Evolutionary conservation across 2,329 filamentous ascomycete genomes (phyloP).

Genomic region (Calonectria naviculata): DNA sequence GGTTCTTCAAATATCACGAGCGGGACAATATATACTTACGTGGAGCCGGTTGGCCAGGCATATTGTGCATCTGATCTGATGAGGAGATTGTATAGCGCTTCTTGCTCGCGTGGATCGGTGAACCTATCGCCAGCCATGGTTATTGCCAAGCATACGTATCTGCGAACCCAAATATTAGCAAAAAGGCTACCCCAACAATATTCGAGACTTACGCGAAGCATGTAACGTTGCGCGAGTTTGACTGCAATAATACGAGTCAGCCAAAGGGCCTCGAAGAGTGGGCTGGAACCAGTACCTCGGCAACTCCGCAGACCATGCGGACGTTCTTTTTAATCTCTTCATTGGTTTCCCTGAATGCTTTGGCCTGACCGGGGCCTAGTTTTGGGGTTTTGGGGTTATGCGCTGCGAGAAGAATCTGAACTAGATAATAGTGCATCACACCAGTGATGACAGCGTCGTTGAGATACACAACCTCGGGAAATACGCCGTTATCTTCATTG

Average conservation of each 20-base stretch:
- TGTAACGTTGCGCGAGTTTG: constrained; percentile 35
- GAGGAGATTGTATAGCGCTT: constrained; percentile 49
- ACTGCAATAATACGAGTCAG: constrained; percentile 22
- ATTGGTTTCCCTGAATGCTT: constrained; percentile 37
- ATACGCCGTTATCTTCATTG: constrained; percentile 22
- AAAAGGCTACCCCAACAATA: too few relatives aligned
- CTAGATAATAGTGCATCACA: constrained; percentile 41
- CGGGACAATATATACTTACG: constrained; percentile 27
- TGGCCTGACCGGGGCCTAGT: constrained; percentile 39
- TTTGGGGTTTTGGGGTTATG: constrained; percentile 42
- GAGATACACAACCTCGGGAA: constrained; percentile 39
- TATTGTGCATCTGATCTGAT: constrained; percentile 43
- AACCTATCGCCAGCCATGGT: constrained; percentile 53
- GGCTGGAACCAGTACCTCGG: constrained; percentile 31
- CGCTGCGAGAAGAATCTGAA: constrained; percentile 40
- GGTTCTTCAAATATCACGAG: rapidly evolving
- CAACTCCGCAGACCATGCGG: constrained; percentile 41
- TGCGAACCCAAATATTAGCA: constrained; percentile 11
- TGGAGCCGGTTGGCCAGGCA: constrained; percentile 42
- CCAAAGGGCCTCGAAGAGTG: background rate
- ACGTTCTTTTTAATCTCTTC: constrained; percentile 43
- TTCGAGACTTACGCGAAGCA: constrained; percentile 27
- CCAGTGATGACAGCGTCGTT: constrained; percentile 44
- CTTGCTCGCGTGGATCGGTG: constrained; percentile 47
- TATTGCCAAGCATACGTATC: constrained; percentile 43